Base-by-base conservation (phyloP, 345 rosid species). In the Xanthoceras sorbifolium region DNA sequence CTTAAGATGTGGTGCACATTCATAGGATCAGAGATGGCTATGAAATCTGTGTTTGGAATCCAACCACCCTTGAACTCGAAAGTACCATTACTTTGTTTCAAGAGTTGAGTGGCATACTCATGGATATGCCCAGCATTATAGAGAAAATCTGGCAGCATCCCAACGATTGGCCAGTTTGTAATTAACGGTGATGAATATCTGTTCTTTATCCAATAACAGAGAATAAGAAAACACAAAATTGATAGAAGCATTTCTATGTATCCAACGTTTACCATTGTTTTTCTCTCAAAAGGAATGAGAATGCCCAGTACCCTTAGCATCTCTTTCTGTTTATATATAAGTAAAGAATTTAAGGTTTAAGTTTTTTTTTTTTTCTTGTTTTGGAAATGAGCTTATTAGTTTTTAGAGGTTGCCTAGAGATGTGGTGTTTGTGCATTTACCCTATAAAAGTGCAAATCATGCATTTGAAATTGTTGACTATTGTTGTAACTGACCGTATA, bases 11-110 rank as follows among this genome's bases (percentile, higher is more conserved):
- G 66, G 9, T 77, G 52, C 3, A 81, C n/a, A 14, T 73, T 74
- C 5, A 22, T 3, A 1, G 82, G 79, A 48, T 81, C 73, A 9
- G 67, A 4, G 1, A 75, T 74, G 5, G 76, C 0, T 11, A 84
- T 0, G 11, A 69, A 73, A 5, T 74, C 70, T 31, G 64, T 20
- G 69, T 72, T 67, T 1, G 74, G 34, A 36, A 69, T 61, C 68
- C 60, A 73, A 14, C 77, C 72, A 0, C 87, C 83, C 17, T 70
- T 76, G 64, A 84, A 78, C 70, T 36, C 26, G 26, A 78, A 40
- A 0, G 77, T 68, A 67, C 76, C 84, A 0, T 63, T 60, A 36
- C 44, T 20, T 10, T 20, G 63, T 4, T 15, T 17, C 5, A 81
- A 40, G 34, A 64, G 0, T 20, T 61, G 9, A 1, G 84, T 59